Conservation (phyloP, 495 filamentous ascomycete species). For the Tuber brumale region DNA sequence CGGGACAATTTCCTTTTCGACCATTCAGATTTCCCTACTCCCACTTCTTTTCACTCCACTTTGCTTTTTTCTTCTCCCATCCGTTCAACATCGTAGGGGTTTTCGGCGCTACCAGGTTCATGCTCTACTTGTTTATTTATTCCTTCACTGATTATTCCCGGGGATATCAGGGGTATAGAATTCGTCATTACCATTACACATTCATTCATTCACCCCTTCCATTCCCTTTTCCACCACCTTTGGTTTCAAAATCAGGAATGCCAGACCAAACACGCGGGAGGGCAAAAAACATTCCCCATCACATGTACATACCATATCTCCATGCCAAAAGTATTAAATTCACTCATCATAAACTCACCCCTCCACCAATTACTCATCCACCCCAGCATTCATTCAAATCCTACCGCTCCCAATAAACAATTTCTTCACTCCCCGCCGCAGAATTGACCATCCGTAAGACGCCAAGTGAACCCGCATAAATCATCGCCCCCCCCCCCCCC, state of each 20-base stretch:
- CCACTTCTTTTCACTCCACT: background rate
- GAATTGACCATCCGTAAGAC: background rate
- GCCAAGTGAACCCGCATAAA: background rate
- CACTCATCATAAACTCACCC: background rate
- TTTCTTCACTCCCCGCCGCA: background rate
- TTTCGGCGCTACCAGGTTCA: background rate
- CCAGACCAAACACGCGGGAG: background rate
- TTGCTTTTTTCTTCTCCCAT: background rate
- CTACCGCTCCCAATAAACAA: background rate
- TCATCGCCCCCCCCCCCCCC: background rate
- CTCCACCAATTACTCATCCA: background rate
- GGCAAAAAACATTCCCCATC: background rate
- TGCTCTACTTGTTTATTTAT: background rate
- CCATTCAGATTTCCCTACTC: background rate
- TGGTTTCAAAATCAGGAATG: background rate
- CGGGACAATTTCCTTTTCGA: background rate
- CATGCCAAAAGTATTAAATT: background rate
- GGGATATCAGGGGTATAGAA: background rate
- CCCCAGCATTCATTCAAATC: background rate
- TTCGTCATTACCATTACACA: background rate
- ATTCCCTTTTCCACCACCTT: background rate
- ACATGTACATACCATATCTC: background rate
- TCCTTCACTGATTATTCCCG: background rate
- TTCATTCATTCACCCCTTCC: background rate
- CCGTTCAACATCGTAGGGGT: background rate